Base-by-base conservation (phyloP, 2,329 filamentous ascomycete genomes). In the Venturia asperata region DNA sequence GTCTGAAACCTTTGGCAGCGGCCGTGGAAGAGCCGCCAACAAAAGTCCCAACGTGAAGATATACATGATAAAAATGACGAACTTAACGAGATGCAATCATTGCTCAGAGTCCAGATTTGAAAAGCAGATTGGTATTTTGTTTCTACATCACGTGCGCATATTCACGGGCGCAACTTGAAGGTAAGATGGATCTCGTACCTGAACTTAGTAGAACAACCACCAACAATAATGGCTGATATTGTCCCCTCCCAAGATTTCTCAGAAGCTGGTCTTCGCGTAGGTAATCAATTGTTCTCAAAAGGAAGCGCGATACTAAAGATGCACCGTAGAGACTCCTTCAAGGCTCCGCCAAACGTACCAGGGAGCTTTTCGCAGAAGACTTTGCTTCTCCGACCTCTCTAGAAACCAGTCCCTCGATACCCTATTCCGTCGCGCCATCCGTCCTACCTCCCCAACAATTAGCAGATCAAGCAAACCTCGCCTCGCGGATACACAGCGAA, bases 401-500 rank as follows among this genome's bases (percentile, higher is more conserved):
- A 42, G 73, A 77, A 47, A 75, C 78, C 69, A 69, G 75, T 64
- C 66, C 74, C 17, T 77, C 77, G 62, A 70, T 76, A 60, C 68
- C 70, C 52, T 75, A 74, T 58, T 74, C 77, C 4, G 75, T 79
- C 65, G 77, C 78, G 61, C 76, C 80, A 9, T 74, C 78, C 34
- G 77, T 79, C 21, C 75, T 77, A 39, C 77, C 79, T 58, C 76
- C 78, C 5, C 72, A 72, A 45, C 75, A 80, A 15, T 71, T 75
- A 62, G 76, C 79, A 56, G 77, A 81, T 66, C 75, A 76, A 67
- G 74, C 79, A 58, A 77, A 79, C 62, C 77, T 87, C 56, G 77
- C 82, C 39, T 76, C 82, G 64, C 84, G 87, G 61, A 85, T 90
- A 72, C 81, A 82, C 64, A 81, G 80, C 72, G 92, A 97, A 78